Conservation (phyloP, 2,329 filamentous ascomycete species). For the Xylariaceae sp. region DNA sequence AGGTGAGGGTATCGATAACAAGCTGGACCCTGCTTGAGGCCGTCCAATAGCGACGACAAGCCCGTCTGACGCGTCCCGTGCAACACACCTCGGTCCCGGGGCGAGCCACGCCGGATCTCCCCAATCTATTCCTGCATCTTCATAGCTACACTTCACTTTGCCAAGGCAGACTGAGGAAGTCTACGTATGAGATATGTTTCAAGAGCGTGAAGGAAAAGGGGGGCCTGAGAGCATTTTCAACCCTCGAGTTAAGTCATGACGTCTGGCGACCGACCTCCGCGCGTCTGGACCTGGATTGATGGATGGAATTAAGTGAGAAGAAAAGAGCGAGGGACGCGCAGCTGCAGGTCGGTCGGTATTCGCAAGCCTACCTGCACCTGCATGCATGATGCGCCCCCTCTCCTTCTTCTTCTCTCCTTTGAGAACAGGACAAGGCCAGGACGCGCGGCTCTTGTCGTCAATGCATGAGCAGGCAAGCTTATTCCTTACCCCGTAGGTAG, state of each 20-base stretch:
- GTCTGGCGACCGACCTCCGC: not conserved
- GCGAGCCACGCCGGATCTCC: not conserved
- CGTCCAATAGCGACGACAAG: too few species aligned
- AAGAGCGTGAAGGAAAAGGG: not conserved
- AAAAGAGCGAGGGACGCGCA: not conserved
- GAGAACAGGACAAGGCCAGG: too few species aligned
- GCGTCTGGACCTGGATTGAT: not conserved
- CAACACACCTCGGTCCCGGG: conserved; percentile 16
- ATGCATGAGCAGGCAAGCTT: too few species aligned
- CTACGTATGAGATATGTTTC: not conserved
- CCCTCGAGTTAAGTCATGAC: not conserved
- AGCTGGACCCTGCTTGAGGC: too few species aligned
- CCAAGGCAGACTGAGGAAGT: not conserved
- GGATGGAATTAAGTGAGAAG: not conserved
- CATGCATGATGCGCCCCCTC: not conserved
- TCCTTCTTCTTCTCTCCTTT: too few species aligned
- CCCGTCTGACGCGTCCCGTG: not conserved
- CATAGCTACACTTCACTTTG: too few species aligned
- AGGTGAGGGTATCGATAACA: too few species aligned
- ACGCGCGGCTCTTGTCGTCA: not conserved
- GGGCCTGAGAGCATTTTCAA: too few species aligned
- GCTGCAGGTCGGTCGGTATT: not conserved
- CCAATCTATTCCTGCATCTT: too few species aligned
- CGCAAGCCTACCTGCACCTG: not conserved
- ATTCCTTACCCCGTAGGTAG: too few species aligned